Conservation (phyloP, 345 rosid species). For the Boechera stricta region DNA sequence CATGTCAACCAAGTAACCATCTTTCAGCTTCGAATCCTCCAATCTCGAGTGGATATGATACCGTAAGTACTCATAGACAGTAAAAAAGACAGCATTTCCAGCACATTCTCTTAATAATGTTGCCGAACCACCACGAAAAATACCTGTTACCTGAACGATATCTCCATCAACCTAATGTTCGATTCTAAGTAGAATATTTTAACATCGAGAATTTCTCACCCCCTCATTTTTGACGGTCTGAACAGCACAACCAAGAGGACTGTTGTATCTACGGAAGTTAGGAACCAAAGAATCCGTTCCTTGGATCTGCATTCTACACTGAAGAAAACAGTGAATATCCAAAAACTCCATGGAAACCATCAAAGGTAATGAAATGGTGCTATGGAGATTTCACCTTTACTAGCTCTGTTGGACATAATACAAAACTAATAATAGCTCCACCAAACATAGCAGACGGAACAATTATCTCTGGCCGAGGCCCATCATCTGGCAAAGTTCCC, state of each 20-base stretch:
- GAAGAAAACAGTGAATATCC: conserved; percentile 55
- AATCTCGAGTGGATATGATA: conserved; percentile 67
- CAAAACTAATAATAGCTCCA: conserved; percentile 90
- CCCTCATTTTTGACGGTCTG: conserved; percentile 80
- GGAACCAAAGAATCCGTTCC: conserved; percentile 81
- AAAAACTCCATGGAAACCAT: conserved; percentile 36
- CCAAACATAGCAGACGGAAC: conserved; percentile 92
- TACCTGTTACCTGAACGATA: conserved; percentile 76
- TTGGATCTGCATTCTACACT: conserved; percentile 99
- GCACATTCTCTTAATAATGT: conserved; percentile 80
- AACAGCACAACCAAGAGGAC: conserved; percentile 84
- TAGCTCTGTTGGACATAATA: conserved; percentile 86
- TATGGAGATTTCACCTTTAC: conserved; percentile 62
- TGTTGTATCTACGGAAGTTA: conserved; percentile 59
- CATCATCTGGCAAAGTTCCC: conserved; percentile 61
- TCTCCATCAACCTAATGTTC: conserved; percentile 44
- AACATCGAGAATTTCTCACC: conserved; percentile 60
- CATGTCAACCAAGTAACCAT: conserved; percentile 69
- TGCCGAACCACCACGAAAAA: conserved; percentile 86
- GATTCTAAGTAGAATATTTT: not conserved
- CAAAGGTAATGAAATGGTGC: conserved; percentile 16
- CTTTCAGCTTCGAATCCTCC: conserved; percentile 52
- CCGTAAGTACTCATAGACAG: conserved; percentile 75
- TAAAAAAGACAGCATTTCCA: conserved; percentile 86
- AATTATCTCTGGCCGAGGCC: conserved; percentile 65